Percentiles rank a stretch among this genome's conserved stretches.
phyloP scores from a whole-genome alignment of 2,329 filamentous ascomycete genomes.

The Colletotrichum spaethianum region DNA sequence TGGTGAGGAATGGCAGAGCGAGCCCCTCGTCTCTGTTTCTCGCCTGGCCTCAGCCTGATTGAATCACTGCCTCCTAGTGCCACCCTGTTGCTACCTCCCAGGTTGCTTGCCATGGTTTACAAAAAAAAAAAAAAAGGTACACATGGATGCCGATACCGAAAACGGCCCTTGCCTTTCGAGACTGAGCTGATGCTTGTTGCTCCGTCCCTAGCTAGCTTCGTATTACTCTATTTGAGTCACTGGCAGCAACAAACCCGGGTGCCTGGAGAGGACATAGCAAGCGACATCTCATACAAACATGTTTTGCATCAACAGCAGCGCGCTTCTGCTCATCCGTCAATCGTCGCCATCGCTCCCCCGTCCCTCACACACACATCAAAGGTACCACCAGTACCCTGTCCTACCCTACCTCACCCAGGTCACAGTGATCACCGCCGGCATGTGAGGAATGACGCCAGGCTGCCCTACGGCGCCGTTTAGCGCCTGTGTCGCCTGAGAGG shows the following conservation, averaged over 20 bases:
- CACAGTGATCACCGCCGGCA: slow-evolving; percentile 34
- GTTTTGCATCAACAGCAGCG: not conserved
- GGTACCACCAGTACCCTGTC: not conserved
- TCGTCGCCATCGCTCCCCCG: not conserved
- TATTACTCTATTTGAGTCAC: slow-evolving; percentile 8
- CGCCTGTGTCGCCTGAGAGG: slow-evolving; percentile 18
- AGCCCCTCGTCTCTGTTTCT: slow-evolving; percentile 24
- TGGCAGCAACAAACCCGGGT: slow-evolving; percentile 1
- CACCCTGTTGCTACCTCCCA: slow-evolving; percentile 14
- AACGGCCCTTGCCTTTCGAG: not conserved
- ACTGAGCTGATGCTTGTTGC: slow-evolving; percentile 5
- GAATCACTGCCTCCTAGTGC: slow-evolving; percentile 16
- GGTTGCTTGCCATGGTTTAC: slow-evolving; percentile 8
- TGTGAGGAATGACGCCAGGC: slow-evolving; percentile 38
- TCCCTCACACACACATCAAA: not conserved
- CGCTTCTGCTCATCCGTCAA: not conserved
- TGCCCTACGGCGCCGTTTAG: slow-evolving; percentile 26
- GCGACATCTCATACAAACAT: not conserved
- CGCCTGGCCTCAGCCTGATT: slow-evolving; percentile 35
- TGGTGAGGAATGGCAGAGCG: slow-evolving; percentile 14
- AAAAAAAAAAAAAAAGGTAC: not conserved
- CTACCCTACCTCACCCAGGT: not conserved
- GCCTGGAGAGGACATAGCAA: not conserved
- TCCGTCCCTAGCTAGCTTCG: slow-evolving; percentile 1
- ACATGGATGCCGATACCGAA: slow-evolving; percentile 19